Evolutionary conservation across 345 rosid species (phyloP).

Genomic region (Bruguiera parviflora): DNA sequence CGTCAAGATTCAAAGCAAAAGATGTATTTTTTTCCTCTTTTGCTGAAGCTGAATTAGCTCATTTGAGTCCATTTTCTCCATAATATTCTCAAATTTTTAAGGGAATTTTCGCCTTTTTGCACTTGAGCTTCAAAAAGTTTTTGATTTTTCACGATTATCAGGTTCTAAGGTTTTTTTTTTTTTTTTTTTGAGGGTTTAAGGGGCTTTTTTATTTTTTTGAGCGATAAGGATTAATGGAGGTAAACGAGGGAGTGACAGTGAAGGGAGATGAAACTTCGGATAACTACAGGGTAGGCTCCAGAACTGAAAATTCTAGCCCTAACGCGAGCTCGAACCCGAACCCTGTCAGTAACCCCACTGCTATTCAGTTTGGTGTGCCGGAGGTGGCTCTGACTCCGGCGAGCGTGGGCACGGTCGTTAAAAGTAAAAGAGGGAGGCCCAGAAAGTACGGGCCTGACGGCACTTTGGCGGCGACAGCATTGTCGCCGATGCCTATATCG

Average conservation of each 20-base stretch:
- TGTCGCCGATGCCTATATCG: conserved; percentile 92
- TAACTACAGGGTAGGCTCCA: conserved; percentile 47
- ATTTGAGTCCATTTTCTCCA: conserved; percentile 22
- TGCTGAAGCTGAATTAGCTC: conserved; percentile 4
- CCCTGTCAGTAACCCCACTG: background rate
- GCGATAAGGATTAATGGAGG: conserved; percentile 56
- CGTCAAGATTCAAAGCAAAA: conserved; percentile 18
- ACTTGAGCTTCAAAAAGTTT: conserved; percentile 21
- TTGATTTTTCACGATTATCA: conserved; percentile 25
- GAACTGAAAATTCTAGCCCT: conserved; percentile 39
- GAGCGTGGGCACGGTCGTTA: conserved; percentile 35
- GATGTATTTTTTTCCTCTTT: background rate
- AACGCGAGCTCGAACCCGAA: conserved; percentile 14
- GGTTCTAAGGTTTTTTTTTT: conserved; percentile 22
- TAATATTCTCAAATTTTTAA: background rate
- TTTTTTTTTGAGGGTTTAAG: conserved; percentile 39
- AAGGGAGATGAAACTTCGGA: conserved; percentile 52
- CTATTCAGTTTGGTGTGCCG: conserved; percentile 16
- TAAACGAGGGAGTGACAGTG: conserved; percentile 46
- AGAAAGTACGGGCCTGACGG: conserved; percentile 81
- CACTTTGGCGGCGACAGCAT: conserved; percentile 32
- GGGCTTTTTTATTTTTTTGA: conserved; percentile 19
- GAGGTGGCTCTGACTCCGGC: conserved; percentile 19
- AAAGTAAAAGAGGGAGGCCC: conserved; percentile 93
- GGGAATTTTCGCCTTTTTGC: background rate